These are phyloP conservation scores for Talaromyces sp. DNA, from an alignment of 2,329 filamentous ascomycete species.

Conservation along the genomic window DNA sequence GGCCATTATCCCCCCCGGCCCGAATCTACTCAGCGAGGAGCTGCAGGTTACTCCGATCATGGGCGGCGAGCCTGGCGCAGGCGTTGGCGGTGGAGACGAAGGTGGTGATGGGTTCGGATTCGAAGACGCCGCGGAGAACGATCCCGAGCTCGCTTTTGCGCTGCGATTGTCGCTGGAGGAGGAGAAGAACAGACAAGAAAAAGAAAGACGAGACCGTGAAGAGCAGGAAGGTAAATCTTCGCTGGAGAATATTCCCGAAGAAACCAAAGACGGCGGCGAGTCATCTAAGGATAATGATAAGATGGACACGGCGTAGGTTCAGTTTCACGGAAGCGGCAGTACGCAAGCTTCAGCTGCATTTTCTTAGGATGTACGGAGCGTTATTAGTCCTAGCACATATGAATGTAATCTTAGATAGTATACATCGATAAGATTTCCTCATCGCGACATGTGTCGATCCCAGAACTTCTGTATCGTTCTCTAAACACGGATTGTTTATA, in stretches of 20 bases:
- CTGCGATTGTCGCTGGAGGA: slow-evolving; percentile 98
- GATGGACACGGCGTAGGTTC: slow-evolving; percentile 78
- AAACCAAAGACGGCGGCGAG: slow-evolving; percentile 50
- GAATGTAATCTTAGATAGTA: slow-evolving; percentile 22
- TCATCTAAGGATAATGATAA: slow-evolving; percentile 54
- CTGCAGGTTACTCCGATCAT: slow-evolving; percentile 86
- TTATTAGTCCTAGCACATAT: not conserved
- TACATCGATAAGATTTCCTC: not conserved
- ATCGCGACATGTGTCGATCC: slow-evolving; percentile 3
- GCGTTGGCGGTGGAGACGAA: slow-evolving; percentile 37
- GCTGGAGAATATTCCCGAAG: slow-evolving; percentile 77
- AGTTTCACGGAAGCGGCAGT: too few species aligned
- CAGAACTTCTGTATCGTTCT: not conserved
- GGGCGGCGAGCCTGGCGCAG: slow-evolving; percentile 68
- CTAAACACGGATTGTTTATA: not conserved
- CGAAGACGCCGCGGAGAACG: slow-evolving; percentile 74
- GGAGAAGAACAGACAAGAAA: slow-evolving; percentile 89
- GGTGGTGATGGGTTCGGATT: slow-evolving; percentile 60
- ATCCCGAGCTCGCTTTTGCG: slow-evolving; percentile 90
- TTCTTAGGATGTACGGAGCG: not conserved
- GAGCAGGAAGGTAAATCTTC: slow-evolving; percentile 66
- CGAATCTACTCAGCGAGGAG: slow-evolving; percentile 87
- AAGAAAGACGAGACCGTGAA: slow-evolving; percentile 71
- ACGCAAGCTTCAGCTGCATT: not conserved
- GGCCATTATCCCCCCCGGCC: slow-evolving; percentile 82